A percentile compares a stretch with the other conserved stretches of the same genome.
Evolutionary conservation across 2,329 filamentous ascomycete genomes (phyloP).

Genomic region (Sclerotinia glacialis): DNA sequence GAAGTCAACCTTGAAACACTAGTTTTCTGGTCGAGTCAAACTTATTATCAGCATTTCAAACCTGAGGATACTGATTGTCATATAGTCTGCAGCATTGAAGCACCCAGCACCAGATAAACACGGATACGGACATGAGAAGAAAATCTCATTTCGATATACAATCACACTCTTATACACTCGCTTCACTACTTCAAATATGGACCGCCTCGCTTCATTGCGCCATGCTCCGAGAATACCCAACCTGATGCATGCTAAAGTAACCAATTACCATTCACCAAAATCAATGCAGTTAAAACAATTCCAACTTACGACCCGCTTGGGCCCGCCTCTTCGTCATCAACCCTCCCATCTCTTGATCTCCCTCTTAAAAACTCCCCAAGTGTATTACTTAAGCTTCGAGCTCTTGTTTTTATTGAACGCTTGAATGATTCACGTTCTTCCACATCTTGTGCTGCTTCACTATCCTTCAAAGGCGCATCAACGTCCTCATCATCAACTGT

Average conservation of each 20-base stretch:
- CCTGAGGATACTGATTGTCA: background rate
- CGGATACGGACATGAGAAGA: too few relatives aligned
- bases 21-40: too few relatives aligned
- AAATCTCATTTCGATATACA: background rate
- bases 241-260: slow-evolving; percentile 17
- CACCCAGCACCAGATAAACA: background rate
- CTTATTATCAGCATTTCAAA: too few relatives aligned
- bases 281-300: slow-evolving; percentile 6
- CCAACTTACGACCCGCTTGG: slow-evolving; percentile 31
- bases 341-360: slow-evolving; percentile 25
- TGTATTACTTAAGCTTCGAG: slow-evolving; percentile 37
- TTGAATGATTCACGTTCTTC: slow-evolving; percentile 28
- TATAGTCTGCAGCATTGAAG: background rate
- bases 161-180: slow-evolving; percentile 11
- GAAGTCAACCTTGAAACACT: too few relatives aligned
- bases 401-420: slow-evolving; percentile 31
- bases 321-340: slow-evolving; percentile 33
- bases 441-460: slow-evolving; percentile 17
- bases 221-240: slow-evolving; percentile 16
- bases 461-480: slow-evolving; percentile 22
- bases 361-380: slow-evolving; percentile 35
- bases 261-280: slow-evolving; percentile 11
- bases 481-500: slow-evolving; percentile 28
- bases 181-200: background rate
- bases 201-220: slow-evolving; percentile 6